phyloP scores from a whole-genome alignment of 2,329 filamentous ascomycete genomes.

The Fusarium agapanthi region DNA sequence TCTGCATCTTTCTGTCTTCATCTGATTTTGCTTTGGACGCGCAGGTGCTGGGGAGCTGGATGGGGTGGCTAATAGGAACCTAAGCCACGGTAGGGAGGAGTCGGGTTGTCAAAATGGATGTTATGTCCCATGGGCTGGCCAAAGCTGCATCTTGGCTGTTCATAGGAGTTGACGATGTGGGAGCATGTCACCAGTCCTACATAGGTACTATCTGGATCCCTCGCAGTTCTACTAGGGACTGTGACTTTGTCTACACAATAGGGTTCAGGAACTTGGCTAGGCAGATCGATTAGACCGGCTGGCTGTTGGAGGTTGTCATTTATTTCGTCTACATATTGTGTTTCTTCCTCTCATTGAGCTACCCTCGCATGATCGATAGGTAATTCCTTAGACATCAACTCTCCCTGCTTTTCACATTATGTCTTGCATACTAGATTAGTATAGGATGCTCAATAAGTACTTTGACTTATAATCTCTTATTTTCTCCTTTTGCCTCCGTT shows the following conservation, averaged over 20 bases:
- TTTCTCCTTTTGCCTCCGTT: neutral
- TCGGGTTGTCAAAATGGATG: conserved; percentile 42
- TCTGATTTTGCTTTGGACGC: conserved; percentile 37
- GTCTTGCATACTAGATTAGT: conserved; percentile 17
- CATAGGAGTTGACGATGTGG: conserved; percentile 25
- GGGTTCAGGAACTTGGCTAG: neutral
- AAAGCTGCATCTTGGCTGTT: conserved; percentile 38
- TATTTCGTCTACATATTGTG: conserved; percentile 22
- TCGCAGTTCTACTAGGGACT: conserved; percentile 4
- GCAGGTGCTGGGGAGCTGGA: conserved; percentile 42
- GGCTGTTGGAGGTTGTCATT: conserved; percentile 32
- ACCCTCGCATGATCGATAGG: conserved; percentile 24
- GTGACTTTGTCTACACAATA: neutral
- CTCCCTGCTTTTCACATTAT: conserved; percentile 11
- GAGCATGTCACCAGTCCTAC: conserved; percentile 16
- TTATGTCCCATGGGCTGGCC: conserved; percentile 34
- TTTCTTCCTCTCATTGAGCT: conserved; percentile 8
- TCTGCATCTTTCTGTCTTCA: conserved; percentile 29
- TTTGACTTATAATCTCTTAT: neutral
- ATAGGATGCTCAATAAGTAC: conserved; percentile 22
- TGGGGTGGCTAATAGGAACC: conserved; percentile 31
- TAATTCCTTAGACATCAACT: conserved; percentile 21
- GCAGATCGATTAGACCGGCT: conserved; percentile 9
- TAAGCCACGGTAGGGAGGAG: conserved; percentile 40
- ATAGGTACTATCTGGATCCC: neutral